Percentiles rank a stretch among this genome's conserved stretches.
Evolutionary conservation across 257 asterid species (phyloP).

Genomic region (Forsythia suspensa): DNA sequence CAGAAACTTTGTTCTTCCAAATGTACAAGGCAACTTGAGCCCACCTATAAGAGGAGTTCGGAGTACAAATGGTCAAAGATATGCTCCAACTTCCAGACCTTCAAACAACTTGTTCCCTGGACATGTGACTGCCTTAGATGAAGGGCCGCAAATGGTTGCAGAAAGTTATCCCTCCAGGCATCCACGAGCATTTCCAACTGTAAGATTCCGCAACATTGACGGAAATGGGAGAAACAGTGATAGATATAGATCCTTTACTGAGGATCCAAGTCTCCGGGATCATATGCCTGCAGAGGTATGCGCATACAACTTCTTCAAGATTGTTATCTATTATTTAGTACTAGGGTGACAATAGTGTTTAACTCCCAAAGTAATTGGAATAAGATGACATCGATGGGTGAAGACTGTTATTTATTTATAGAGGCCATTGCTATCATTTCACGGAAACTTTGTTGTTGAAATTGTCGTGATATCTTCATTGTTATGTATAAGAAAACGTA

Average conservation of each 20-base stretch:
- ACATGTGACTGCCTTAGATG: conserved; percentile 44
- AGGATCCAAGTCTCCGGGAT: conserved; percentile 46
- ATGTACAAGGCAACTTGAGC: conserved; percentile 31
- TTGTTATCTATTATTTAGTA: neutral
- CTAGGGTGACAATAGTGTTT: neutral
- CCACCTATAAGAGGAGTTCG: conserved; percentile 59
- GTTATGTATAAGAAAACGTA: neutral
- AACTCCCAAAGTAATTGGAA: neutral
- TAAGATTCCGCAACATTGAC: conserved; percentile 44
- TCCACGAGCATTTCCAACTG: conserved; percentile 42
- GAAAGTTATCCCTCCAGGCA: conserved; percentile 52
- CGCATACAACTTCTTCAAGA: conserved; percentile 1
- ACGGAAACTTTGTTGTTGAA: neutral
- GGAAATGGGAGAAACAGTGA: conserved; percentile 54
- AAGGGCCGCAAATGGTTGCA: conserved; percentile 44
- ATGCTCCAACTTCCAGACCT: conserved; percentile 49
- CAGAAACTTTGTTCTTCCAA: conserved; percentile 48
- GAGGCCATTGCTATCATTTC: neutral
- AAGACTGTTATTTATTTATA: neutral
- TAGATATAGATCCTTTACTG: conserved; percentile 46
- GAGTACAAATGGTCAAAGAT: conserved; percentile 52
- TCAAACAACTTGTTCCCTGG: conserved; percentile 54
- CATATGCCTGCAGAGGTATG: conserved; percentile 60
- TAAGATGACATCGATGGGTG: neutral
- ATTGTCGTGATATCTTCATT: neutral